Conservation (phyloP, 1,284 basidiomycete genomes). For the Termitomyces sp. region DNA sequence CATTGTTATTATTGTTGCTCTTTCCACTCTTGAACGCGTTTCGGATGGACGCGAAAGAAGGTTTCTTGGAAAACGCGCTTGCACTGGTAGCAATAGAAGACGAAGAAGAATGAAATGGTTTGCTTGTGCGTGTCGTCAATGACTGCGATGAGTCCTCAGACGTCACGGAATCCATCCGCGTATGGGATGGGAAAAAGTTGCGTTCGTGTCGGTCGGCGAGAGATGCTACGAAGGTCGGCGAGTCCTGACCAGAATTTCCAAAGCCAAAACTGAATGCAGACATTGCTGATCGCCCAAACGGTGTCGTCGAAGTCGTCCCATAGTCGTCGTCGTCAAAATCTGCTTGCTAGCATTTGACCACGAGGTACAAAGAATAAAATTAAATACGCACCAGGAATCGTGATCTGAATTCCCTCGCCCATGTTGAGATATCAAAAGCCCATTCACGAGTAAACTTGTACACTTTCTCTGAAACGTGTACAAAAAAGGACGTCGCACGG, state of each 20-base stretch:
- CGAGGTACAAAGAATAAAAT: neutral
- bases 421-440: constrained; percentile 21
- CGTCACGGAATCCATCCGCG: constrained; percentile 69
- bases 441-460: constrained; percentile 16
- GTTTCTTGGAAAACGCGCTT: constrained; percentile 67
- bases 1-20: constrained; percentile 45
- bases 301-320: constrained; percentile 52
- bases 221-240: constrained; percentile 56
- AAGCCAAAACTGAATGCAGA: constrained; percentile 40
- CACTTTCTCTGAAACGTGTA: constrained; percentile 19
- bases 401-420: constrained; percentile 68
- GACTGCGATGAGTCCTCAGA: constrained; percentile 66
- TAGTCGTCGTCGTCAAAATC: constrained; percentile 73
- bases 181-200: constrained; percentile 61
- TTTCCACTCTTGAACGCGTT: constrained; percentile 81
- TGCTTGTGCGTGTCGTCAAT: constrained; percentile 40
- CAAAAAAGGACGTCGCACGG: constrained; percentile 2
- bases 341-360: constrained; percentile 22
- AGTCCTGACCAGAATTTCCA: constrained; percentile 53
- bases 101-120: constrained; percentile 64
- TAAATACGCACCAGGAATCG: constrained; percentile 62
- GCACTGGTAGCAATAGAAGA: constrained; percentile 56
- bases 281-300: constrained; percentile 40
- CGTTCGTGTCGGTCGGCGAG: constrained; percentile 47
- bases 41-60: constrained; percentile 82